phyloP scores from a whole-genome alignment of 2,329 filamentous ascomycete genomes.

The Pseudogymnoascus sp. region DNA sequence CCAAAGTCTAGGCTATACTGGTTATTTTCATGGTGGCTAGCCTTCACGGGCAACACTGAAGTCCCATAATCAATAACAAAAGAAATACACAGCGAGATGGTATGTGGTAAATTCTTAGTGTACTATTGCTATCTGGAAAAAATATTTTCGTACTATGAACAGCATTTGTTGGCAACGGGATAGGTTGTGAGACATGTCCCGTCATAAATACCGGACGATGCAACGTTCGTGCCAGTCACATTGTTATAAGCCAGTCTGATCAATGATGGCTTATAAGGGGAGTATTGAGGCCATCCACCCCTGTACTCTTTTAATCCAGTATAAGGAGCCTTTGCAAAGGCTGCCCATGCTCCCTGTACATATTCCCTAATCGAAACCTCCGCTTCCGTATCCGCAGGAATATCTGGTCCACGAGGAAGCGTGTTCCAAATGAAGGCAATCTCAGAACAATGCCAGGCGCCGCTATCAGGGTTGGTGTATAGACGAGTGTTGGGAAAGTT shows the following conservation, averaged over 20 bases:
- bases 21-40: too few species aligned
- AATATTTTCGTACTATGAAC: not conserved
- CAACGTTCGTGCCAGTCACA: constrained; percentile 24
- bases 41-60: not conserved
- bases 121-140: not conserved
- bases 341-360: constrained; percentile 32
- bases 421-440: constrained; percentile 30
- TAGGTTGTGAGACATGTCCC: constrained; percentile 16
- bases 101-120: too few species aligned
- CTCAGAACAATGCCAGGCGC: constrained; percentile 31
- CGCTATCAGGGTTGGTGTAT: constrained; percentile 23
- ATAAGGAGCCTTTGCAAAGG: constrained; percentile 33
- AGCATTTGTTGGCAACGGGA: not conserved
- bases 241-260: constrained; percentile 25
- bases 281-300: constrained; percentile 26
- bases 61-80: not conserved
- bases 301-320: constrained; percentile 27
- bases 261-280: constrained; percentile 19
- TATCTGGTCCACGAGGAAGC: constrained; percentile 11
- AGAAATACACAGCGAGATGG: not conserved
- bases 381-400: constrained; percentile 21
- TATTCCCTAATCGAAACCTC: constrained; percentile 28
- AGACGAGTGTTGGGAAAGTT: constrained; percentile 29
- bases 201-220: constrained; percentile 23
- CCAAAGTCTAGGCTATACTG: too few species aligned